Evolutionary conservation across 169 alveolate genomes (phyloP).

Genomic region (Cryptosporidium bovis): DNA sequence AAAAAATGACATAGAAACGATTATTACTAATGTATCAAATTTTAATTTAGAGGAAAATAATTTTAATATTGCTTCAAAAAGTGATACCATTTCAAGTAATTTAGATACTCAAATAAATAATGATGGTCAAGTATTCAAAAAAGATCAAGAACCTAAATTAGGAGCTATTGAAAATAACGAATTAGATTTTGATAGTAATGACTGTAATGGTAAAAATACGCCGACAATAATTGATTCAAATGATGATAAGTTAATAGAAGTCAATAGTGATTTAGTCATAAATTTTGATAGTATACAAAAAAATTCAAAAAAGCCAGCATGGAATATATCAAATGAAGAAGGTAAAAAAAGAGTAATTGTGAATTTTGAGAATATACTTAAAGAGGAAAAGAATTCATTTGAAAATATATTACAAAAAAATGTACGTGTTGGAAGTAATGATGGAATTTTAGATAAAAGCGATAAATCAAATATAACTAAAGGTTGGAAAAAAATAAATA

Average conservation of each 20-base stretch:
- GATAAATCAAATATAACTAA: constrained; percentile 5
- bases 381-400: constrained; percentile 1
- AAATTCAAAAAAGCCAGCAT: neutral
- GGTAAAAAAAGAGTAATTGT: neutral
- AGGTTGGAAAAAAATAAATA: constrained; percentile 21
- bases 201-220: neutral
- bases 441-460: neutral
- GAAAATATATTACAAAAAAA: constrained; percentile 3
- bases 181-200: neutral
- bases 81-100: neutral
- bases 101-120: neutral
- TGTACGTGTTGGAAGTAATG: neutral
- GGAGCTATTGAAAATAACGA: neutral
- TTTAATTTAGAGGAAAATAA: neutral
- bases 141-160: neutral
- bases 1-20: constrained; percentile 10
- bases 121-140: neutral
- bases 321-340: neutral
- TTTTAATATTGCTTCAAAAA: neutral
- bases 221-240: neutral
- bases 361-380: constrained; percentile 25
- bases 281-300: neutral
- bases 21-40: constrained; percentile 25
- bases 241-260: neutral
- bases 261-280: neutral